These are phyloP conservation scores for Forsythia viridissima DNA, from an alignment of 257 asterid species.

Conservation along the genomic window DNA sequence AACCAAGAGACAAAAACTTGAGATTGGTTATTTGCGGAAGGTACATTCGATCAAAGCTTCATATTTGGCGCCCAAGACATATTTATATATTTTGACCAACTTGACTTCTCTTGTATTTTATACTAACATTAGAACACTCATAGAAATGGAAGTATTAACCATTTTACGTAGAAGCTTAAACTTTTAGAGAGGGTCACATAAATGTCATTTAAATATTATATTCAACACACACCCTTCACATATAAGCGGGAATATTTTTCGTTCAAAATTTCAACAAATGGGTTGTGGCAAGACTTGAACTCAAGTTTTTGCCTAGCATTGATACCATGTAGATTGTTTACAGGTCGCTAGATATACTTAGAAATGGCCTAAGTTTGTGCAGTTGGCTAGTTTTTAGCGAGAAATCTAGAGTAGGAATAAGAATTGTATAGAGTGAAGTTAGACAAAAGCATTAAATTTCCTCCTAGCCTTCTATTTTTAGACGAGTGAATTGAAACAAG, in stretches of 20 bases:
- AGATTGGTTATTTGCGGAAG: slow-evolving; percentile 74
- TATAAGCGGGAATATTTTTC: not conserved
- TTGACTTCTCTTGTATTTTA: not conserved
- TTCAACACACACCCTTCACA: not conserved
- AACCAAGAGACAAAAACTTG: slow-evolving; percentile 83
- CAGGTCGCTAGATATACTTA: not conserved
- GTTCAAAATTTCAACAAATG: not conserved
- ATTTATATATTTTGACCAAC: slow-evolving; percentile 2
- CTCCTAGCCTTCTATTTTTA: too few species aligned
- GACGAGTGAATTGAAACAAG: too few species aligned
- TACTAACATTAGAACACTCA: not conserved
- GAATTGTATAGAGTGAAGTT: too few species aligned
- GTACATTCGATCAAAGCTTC: slow-evolving; percentile 27
- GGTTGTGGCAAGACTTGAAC: not conserved
- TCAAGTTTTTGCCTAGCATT: not conserved
- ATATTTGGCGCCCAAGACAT: not conserved
- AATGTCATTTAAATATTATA: too few species aligned
- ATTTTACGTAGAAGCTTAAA: too few species aligned
- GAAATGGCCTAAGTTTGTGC: too few species aligned
- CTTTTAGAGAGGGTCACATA: not conserved
- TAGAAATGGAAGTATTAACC: not conserved
- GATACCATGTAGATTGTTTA: not conserved
- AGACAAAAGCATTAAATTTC: too few species aligned
- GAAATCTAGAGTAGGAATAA: too few species aligned
- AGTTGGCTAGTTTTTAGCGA: too few species aligned